A percentile compares a stretch with the other conserved stretches of the same genome.
These are phyloP conservation scores for Rubia peregrina DNA, from an alignment of 305 asterid genomes.

Conservation along the genomic window DNA sequence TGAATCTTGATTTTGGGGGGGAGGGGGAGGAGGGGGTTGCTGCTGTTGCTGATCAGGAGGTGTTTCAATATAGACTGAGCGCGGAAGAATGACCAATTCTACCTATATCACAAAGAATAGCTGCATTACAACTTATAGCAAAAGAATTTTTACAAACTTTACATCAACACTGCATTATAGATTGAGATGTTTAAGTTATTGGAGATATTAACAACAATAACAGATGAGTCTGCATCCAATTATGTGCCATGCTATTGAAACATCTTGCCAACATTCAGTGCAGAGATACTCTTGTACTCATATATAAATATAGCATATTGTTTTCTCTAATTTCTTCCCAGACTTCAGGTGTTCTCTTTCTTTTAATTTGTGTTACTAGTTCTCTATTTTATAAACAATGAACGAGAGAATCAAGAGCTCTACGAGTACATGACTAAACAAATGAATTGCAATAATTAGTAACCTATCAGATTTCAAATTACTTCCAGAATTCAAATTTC, in stretches of 20 bases:
- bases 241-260: not conserved
- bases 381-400: not conserved
- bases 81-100: conserved; percentile 87
- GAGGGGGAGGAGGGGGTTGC: conserved; percentile 93
- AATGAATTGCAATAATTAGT: not conserved
- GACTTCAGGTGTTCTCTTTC: no score
- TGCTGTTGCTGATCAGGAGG: conserved; percentile 89
- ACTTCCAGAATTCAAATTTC: conserved; percentile 1
- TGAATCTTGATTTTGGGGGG: conserved; percentile 80
- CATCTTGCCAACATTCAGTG: not conserved
- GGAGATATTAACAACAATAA: not conserved
- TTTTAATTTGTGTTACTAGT: not conserved
- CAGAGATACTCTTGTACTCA: not conserved
- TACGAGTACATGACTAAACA: not conserved
- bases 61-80: conserved; percentile 60
- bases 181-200: not conserved
- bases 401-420: not conserved
- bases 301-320: not conserved
- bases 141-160: not conserved
- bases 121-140: conserved; percentile 8
- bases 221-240: not conserved
- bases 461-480: not conserved
- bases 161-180: not conserved
- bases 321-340: not conserved
- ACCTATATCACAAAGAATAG: conserved; percentile 46